These are phyloP conservation scores for Datisca glomerata DNA, from an alignment of 306 rosid genomes.

Conservation along the genomic window DNA sequence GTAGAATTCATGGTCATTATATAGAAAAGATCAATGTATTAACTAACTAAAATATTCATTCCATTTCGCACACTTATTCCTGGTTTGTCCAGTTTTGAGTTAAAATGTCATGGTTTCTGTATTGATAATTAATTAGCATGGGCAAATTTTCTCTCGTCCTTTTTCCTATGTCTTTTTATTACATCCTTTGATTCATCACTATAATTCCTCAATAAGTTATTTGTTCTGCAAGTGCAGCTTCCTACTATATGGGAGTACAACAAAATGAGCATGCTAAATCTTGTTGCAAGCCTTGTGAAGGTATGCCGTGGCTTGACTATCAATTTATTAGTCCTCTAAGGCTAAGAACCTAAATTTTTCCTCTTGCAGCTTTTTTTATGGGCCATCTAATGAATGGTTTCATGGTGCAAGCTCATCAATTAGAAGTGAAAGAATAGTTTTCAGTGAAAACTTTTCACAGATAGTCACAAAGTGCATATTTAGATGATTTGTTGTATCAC, in stretches of 20 bases:
- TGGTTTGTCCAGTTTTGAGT: no score
- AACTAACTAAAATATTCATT: no score
- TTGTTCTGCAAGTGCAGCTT: slow-evolving; percentile 48
- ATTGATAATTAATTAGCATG: no score
- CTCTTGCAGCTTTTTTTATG: not conserved
- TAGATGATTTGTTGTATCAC: not conserved
- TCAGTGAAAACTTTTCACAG: not conserved
- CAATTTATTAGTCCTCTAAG: slow-evolving; percentile 8
- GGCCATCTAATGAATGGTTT: not conserved
- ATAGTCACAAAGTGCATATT: not conserved
- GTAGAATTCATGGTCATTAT: no score
- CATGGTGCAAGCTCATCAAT: no score
- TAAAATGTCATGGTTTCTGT: no score
- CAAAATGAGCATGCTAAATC: slow-evolving; percentile 89
- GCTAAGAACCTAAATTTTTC: slow-evolving; percentile 8
- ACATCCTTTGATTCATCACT: no score
- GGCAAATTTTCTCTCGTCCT: no score
- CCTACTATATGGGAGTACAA: slow-evolving; percentile 72
- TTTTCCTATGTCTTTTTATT: no score
- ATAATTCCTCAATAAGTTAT: slow-evolving; percentile 1
- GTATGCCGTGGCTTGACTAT: slow-evolving; percentile 28
- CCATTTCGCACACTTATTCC: no score
- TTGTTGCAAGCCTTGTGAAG: slow-evolving; percentile 68
- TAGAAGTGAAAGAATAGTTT: not conserved
- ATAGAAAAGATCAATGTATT: no score